Base-by-base conservation (phyloP, 78 protist species). In the Tieghemostelium lacteum region DNA sequence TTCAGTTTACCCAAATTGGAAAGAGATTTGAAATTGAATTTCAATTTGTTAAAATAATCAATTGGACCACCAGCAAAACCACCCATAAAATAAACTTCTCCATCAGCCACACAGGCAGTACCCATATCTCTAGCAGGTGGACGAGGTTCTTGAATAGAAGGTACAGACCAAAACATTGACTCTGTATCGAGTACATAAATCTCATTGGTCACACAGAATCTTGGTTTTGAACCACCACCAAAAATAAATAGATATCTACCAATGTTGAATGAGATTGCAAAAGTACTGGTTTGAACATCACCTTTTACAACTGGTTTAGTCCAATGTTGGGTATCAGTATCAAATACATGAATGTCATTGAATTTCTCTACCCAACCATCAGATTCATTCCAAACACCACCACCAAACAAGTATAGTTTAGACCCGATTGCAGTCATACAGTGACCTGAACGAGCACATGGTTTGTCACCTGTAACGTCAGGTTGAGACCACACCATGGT, bases 41-140 rank as follows among this genome's bases (percentile, higher is more conserved):
- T 69, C 33, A 83, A 42, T 42, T 66, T 83, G 19, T 83, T 58
- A 28, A 87, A 87, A 19, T 87, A 75, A 29, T 87, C 85, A 14
- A 75, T 72, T 10, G 93, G 78, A 24, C 86, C 93, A 65, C 88
- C 86, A 57, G 67, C 75, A 70, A 74, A 87, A 16, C 93, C 93
- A 34, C 86, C 88, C 85, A 87, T 63, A 29, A 87, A 67, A 34
- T 74, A 87, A 22, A 87, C 86, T 19, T 76, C 93, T 36, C 86
- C 93, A 52, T 65, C 76, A 1, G 73, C 85, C 22, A 87, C 93
- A 65, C 86, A 76, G 37, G 93, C 86, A 2, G 93, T 87, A 52
- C 93, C 86, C 88, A 76, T 76, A 60, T 87, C 93, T 62, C 93
- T 61, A 16, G 76, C 93, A 7, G 87, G 76, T 60, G 86, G 87